These are phyloP conservation scores for Datura wrightii DNA, from an alignment of 257 asterid species.

Conservation along the genomic window DNA sequence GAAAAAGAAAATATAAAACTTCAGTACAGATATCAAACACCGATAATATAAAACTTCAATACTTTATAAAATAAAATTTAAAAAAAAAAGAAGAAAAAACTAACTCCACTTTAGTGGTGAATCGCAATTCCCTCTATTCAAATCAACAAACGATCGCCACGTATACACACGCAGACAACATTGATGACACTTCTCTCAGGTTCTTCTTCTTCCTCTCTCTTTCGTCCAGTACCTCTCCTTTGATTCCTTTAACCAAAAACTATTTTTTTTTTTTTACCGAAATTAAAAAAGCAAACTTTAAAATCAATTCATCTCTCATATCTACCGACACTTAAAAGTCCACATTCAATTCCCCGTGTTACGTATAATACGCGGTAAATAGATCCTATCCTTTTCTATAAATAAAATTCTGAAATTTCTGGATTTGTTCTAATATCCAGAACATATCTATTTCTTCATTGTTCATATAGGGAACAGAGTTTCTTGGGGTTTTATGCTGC, in stretches of 20 bases:
- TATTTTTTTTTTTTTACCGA: not conserved
- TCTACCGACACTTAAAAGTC: not conserved
- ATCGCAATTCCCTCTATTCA: not conserved
- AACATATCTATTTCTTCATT: not conserved
- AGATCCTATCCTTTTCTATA: not conserved
- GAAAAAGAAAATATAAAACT: too few relatives aligned
- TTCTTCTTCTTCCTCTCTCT: not conserved
- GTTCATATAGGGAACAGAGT: not conserved
- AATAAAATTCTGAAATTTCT: not conserved
- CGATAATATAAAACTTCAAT: too few relatives aligned
- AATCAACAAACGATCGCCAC: not conserved
- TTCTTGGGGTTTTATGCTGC: not conserved
- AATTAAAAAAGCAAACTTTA: not conserved
- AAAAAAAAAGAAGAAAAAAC: too few relatives aligned
- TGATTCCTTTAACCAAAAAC: not conserved
- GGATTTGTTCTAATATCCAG: not conserved
- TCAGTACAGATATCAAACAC: too few relatives aligned
- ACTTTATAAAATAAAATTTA: too few relatives aligned
- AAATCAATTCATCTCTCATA: not conserved
- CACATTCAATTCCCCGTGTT: not conserved
- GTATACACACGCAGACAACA: not conserved
- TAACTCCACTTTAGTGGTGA: not conserved
- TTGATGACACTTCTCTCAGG: not conserved
- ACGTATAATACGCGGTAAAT: not conserved
- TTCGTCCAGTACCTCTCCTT: not conserved